Conservation (phyloP, 768 basidiomycete species). For the Pleurotus tuber-regium region DNA sequence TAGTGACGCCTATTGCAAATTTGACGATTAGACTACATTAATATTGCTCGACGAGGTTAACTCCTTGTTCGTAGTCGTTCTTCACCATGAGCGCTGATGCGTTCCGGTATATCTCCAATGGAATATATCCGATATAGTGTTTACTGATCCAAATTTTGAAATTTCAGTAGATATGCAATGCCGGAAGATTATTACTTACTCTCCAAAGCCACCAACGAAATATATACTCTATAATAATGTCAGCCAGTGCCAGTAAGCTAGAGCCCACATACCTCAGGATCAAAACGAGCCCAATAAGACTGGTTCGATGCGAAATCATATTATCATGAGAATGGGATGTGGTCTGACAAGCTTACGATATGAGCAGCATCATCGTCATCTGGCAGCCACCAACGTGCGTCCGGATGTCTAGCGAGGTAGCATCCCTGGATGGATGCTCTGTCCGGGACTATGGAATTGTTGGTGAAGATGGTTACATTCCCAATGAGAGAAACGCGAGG, state of each 20-base stretch:
- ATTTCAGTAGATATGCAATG: too few species aligned
- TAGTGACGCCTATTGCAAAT: not conserved
- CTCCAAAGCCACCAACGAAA: constrained; percentile 54
- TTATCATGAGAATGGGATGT: not conserved
- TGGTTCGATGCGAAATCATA: constrained; percentile 15
- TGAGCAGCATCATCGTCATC: constrained; percentile 42
- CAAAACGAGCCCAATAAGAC: constrained; percentile 56
- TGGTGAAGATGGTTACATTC: constrained; percentile 41
- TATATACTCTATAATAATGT: constrained; percentile 38
- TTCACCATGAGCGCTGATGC: constrained; percentile 11
- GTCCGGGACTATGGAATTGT: constrained; percentile 27
- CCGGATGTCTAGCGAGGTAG: constrained; percentile 45
- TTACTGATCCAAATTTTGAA: constrained; percentile 22
- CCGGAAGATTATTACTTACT: too few species aligned
- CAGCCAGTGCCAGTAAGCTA: not conserved
- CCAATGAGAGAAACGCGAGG: constrained; percentile 52
- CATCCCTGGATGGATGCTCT: constrained; percentile 33
- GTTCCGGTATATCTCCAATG: constrained; percentile 40
- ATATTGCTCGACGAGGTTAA: not conserved
- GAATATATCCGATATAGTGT: constrained; percentile 53
- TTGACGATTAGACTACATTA: not conserved
- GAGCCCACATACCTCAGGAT: constrained; percentile 41
- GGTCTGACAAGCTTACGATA: constrained; percentile 26
- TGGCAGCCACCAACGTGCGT: constrained; percentile 49
- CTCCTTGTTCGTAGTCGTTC: not conserved